Conservation (phyloP, 352 stramenopile genomes). For the Phytophthora constricta region DNA sequence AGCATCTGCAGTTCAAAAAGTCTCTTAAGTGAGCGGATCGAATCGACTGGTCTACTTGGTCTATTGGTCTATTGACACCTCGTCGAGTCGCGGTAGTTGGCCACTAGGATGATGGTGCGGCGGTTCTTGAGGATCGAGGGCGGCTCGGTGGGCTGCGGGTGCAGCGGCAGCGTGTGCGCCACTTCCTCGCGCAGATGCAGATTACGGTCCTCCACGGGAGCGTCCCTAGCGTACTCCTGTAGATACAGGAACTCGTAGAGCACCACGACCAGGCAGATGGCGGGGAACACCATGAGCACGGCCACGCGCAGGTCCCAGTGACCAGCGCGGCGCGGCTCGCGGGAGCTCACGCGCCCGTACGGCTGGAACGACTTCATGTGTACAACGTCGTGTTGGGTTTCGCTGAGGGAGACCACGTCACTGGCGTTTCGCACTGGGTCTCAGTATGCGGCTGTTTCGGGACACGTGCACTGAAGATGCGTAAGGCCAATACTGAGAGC, state of each 20-base stretch:
- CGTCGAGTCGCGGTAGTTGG: conserved; percentile 84
- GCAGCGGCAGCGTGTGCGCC: conserved; percentile 2
- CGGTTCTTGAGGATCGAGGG: conserved; percentile 61
- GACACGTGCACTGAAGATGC: no score
- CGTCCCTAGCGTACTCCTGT: conserved; percentile 64
- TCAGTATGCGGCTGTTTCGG: not conserved
- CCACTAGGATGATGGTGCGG: conserved; percentile 78
- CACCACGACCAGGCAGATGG: conserved; percentile 74
- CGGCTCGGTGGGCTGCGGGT: conserved; percentile 23
- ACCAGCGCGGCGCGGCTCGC: conserved; percentile 43
- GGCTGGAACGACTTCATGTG: conserved; percentile 39
- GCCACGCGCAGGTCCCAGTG: conserved; percentile 62
- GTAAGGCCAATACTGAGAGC: no score
- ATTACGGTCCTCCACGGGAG: conserved; percentile 38
- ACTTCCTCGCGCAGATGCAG: conserved; percentile 34
- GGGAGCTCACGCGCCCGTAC: conserved; percentile 68
- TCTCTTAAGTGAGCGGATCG: no score
- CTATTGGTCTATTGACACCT: conserved; percentile 48
- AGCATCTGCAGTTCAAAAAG: no score
- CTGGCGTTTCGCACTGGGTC: not conserved
- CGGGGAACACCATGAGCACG: conserved; percentile 72
- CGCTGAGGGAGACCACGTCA: not conserved
- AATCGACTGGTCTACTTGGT: no score
- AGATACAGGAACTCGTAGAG: conserved; percentile 85
- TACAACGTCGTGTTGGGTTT: not conserved